These are phyloP conservation scores for Fusarium nurragi DNA, from an alignment of 2,329 filamentous ascomycete species.

Conservation along the genomic window DNA sequence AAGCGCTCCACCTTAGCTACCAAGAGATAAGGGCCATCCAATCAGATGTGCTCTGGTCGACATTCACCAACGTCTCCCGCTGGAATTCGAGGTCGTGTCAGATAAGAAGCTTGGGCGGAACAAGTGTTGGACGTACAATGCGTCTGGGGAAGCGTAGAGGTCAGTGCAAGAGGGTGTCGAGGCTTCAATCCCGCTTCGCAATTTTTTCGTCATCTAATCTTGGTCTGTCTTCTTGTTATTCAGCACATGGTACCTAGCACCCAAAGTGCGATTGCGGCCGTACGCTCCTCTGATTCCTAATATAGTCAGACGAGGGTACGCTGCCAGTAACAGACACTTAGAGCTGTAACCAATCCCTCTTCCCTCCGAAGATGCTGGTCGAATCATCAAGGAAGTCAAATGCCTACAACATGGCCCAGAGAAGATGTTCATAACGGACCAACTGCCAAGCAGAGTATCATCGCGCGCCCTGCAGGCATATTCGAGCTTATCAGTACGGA, in stretches of 20 bases:
- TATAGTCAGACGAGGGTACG: constrained; percentile 3
- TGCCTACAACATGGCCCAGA: constrained; percentile 25
- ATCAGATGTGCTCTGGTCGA: constrained; percentile 37
- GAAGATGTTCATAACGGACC: constrained; percentile 18
- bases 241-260: background rate
- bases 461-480: constrained; percentile 31
- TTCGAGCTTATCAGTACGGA: constrained; percentile 40
- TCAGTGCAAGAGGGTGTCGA: constrained; percentile 20
- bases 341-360: background rate
- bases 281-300: constrained; percentile 1
- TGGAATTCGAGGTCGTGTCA: constrained; percentile 14
- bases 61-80: constrained; percentile 26
- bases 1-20: constrained; percentile 36
- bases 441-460: constrained; percentile 36
- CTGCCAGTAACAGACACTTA: no score
- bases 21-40: constrained; percentile 47
- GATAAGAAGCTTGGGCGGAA: constrained; percentile 34
- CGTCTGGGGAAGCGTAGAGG: constrained; percentile 36
- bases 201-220: constrained; percentile 9
- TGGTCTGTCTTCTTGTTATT: background rate
- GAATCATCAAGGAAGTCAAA: constrained; percentile 3
- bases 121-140: constrained; percentile 25
- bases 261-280: background rate
- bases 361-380: background rate
- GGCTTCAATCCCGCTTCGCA: constrained; percentile 1